Conservation (phyloP, 805 yeast genomes). For the Candida ficus region DNA sequence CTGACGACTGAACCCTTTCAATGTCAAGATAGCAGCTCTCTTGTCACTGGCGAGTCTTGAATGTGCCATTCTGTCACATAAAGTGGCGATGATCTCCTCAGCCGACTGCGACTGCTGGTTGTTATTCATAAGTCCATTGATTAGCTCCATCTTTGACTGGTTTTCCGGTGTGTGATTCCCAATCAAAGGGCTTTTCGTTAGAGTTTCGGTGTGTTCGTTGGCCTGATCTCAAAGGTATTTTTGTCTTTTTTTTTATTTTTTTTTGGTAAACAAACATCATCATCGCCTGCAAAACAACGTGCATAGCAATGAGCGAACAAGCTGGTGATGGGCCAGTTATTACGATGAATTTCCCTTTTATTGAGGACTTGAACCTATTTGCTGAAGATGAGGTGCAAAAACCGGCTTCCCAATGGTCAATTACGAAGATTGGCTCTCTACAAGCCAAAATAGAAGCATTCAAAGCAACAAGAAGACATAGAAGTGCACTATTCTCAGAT, state of each 20-base stretch:
- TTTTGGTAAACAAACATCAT: neutral
- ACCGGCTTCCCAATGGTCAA: constrained; percentile 44
- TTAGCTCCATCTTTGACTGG: constrained; percentile 29
- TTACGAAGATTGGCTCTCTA: constrained; percentile 40
- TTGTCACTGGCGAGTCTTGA: constrained; percentile 80
- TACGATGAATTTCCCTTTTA: constrained; percentile 2
- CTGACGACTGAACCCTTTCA: constrained; percentile 84
- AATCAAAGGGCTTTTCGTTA: neutral
- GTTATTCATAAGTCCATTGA: constrained; percentile 36
- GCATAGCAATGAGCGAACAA: neutral
- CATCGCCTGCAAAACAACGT: too few relatives aligned
- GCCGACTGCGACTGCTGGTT: constrained; percentile 53
- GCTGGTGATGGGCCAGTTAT: neutral
- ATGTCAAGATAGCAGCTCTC: constrained; percentile 83
- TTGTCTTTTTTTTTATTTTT: neutral
- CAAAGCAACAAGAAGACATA: constrained; percentile 6
- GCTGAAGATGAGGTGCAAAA: neutral
- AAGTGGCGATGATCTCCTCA: constrained; percentile 80
- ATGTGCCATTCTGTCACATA: constrained; percentile 83
- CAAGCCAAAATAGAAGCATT: constrained; percentile 40
- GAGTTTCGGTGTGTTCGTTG: neutral
- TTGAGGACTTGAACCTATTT: constrained; percentile 5
- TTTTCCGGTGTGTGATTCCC: too few relatives aligned
- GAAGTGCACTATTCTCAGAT: constrained; percentile 2
- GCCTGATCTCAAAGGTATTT: neutral